Evolutionary conservation across 1,284 basidiomycete species (phyloP), one percentile per base, ranked within the genome.

Genomic region (Gymnopus androsaceus): DNA sequence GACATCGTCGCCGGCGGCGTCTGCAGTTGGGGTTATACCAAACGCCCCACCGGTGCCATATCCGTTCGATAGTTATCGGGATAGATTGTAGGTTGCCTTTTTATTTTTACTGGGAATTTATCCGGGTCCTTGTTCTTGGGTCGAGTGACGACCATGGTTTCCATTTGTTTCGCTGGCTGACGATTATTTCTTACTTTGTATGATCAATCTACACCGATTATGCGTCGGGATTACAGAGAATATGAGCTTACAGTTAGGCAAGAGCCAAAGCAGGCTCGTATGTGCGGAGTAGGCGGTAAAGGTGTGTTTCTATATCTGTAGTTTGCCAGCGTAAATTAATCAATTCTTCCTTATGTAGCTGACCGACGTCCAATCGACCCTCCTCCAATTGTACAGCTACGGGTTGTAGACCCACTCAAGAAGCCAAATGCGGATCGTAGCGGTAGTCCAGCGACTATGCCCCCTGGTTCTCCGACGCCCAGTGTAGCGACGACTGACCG

Each of bases 321-420:
- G 50, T n/a, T n/a, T 44, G 48, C 56, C 56, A 61, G 59, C 60
- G 55, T 54, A 48, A 53, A 51, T 28, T 59, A 41, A 51, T 38
- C 46, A 41, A 25, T n/a, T 55, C 41, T 55, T 60, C 37, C 21
- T 55, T 51, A 15, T 57, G 45, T 70, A 94, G 93, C 93, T 57
- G 92, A 98, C 77, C 83, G 95, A 36, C 81, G 95, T 28, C 94
- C 95, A 2, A 94, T 98, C 67, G 94, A 98, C 76, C 95, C 96
- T 0, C 94, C 94, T 0, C 95, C 95, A 12, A 95, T 98, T 69
- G 87, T 98, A n/a, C 94, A 96, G 71, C 83, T 98, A 6, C 87
- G 90, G 52, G 92, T 98, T 55, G 81, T 92, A 63, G 90, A 92
- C 71, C 84, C 81, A 7, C 70, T 81, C 4, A 19, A 28, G 21